Evolutionary conservation across 2,329 filamentous ascomycete species (phyloP), one percentile per base, ranked within the genome.

Genomic region (Neodidymelliopsis sp.): DNA sequence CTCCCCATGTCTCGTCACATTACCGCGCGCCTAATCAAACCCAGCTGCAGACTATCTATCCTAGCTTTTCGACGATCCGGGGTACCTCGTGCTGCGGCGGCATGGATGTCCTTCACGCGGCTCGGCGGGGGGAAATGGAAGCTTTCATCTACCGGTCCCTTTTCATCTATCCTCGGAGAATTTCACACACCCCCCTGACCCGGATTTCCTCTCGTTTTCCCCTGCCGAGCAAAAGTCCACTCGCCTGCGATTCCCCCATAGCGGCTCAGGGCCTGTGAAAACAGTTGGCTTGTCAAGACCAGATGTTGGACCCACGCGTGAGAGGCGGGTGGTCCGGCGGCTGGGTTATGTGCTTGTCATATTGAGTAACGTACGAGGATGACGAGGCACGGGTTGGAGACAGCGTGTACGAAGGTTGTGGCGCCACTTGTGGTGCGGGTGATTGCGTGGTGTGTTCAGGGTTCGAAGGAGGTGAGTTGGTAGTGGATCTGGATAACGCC

Each of bases 1-100:
- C 35, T 20, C 27, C 12, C 29, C 47, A 18, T 18, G 35, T 12
- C 23, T 20, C 29, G 9, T 13, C 35, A 16, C 28, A 35, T 20
- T 41, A 25, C 47, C 47, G 35, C 47, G 40, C 35, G 47, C 40
- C 31, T 50, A 45, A 40, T 44, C 40, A n/a, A n/a, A n/a, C n/a
- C n/a, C n/a, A n/a, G n/a, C n/a, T n/a, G n/a, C n/a, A n/a, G n/a
- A n/a, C 35, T 33, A 13, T 24, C 28, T 28, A 39, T 39, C 39
- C 40, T 23, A 44, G 28, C 35, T n/a, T 16, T 25, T 45, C 16
- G 40, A 20, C 30, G 41, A 50, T 50, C 40, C 25, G 41, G 47
- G 47, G 40, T 22, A 36, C 35, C 19, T 35, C 13, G 35, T 30
- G 15, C 15, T 12, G 11, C 24, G 2, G 6, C 6, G 10, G 20